Conservation (phyloP, 1,284 basidiomycete species). For the Meira miltonrushii region DNA sequence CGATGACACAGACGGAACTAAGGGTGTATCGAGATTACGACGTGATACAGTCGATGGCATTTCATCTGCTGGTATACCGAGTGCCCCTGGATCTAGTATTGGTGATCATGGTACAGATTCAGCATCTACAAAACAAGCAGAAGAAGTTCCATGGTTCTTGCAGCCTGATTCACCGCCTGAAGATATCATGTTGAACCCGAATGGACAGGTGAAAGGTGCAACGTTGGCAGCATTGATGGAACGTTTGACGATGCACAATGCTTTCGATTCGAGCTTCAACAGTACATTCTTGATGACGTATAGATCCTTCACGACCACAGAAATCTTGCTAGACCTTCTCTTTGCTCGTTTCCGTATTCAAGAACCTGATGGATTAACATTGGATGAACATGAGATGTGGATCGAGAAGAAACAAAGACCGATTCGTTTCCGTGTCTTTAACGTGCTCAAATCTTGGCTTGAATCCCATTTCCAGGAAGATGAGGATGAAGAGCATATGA, state of each 20-base stretch:
- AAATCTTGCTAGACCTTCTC: conserved; percentile 80
- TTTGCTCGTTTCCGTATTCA: conserved; percentile 75
- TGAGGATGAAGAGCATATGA: conserved; percentile 51
- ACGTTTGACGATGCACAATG: conserved; percentile 73
- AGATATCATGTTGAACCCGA: conserved; percentile 77
- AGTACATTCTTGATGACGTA: conserved; percentile 95
- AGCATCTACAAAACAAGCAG: conserved; percentile 11
- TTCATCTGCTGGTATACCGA: conserved; percentile 4
- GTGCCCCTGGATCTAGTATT: neutral
- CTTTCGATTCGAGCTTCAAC: conserved; percentile 69
- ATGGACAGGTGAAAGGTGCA: conserved; percentile 68
- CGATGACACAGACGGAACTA: conserved; percentile 10
- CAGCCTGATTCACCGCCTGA: conserved; percentile 70
- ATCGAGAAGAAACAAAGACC: conserved; percentile 79
- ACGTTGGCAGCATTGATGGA: conserved; percentile 80
- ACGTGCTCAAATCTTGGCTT: conserved; percentile 55
- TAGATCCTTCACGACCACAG: conserved; percentile 83
- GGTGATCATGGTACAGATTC: neutral
- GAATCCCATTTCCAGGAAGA: conserved; percentile 52
- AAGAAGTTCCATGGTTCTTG: conserved; percentile 69
- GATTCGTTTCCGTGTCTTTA: conserved; percentile 60
- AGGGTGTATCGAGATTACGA: too few species aligned
- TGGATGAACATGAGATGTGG: conserved; percentile 73
- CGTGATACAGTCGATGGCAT: neutral
- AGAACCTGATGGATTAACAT: conserved; percentile 66